Evolutionary conservation across 2,329 filamentous ascomycete genomes (phyloP).

Genomic region (Dothideomycetes sp.): DNA sequence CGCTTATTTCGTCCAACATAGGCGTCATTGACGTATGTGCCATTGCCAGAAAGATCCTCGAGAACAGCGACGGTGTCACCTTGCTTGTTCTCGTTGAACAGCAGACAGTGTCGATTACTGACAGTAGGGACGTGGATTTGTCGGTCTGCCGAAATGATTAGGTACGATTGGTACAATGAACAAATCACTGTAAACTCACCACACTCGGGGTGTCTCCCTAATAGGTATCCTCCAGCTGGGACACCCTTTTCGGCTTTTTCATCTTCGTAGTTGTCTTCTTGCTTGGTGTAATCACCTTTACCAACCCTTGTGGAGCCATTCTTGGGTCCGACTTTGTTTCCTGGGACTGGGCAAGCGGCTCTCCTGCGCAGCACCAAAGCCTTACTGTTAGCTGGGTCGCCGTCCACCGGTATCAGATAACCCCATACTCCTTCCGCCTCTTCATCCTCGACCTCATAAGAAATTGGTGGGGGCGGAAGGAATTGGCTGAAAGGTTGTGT

Average conservation of each 20-base stretch:
- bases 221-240: slow-evolving; percentile 72
- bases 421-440: slow-evolving; percentile 85
- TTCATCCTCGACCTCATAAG: slow-evolving; percentile 78
- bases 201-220: slow-evolving; percentile 89
- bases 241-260: slow-evolving; percentile 39
- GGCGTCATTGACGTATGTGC: slow-evolving; percentile 89
- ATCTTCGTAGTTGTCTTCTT: slow-evolving; percentile 52
- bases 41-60: slow-evolving; percentile 91
- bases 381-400: slow-evolving; percentile 20
- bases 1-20: slow-evolving; percentile 86
- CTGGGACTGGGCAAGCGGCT: slow-evolving; percentile 53
- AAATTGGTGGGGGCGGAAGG: slow-evolving; percentile 57
- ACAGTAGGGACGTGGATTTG: slow-evolving; percentile 63
- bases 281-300: slow-evolving; percentile 44
- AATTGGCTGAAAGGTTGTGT: slow-evolving; percentile 76
- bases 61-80: slow-evolving; percentile 58
- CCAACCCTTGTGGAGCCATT: slow-evolving; percentile 33
- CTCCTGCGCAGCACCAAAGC: slow-evolving; percentile 66
- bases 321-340: slow-evolving; percentile 22
- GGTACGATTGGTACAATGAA: background rate
- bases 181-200: slow-evolving; percentile 44
- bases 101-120: slow-evolving; percentile 72
- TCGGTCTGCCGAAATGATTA: slow-evolving; percentile 44
- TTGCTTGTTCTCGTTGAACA: slow-evolving; percentile 52
- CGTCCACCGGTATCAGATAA: slow-evolving; percentile 74